Conservation (phyloP, 768 basidiomycete genomes). For the Hortiboletus flavorubellus region DNA sequence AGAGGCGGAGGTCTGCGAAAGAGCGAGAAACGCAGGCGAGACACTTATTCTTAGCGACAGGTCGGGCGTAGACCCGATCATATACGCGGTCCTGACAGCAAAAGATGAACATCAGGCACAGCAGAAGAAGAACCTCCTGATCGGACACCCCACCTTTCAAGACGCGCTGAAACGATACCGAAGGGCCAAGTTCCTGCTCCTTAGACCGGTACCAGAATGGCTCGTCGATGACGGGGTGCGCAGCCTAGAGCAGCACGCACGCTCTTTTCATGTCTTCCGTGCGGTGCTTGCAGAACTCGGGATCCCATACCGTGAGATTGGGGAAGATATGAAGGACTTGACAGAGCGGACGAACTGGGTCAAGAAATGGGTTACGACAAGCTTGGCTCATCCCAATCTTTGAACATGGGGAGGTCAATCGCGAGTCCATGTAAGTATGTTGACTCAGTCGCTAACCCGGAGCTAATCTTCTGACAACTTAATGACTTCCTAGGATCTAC, state of each 20-base stretch:
- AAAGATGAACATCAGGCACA: conserved; percentile 35
- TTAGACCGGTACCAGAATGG: conserved; percentile 58
- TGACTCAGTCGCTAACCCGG: not conserved
- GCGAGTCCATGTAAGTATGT: not conserved
- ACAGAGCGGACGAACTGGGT: conserved; percentile 22
- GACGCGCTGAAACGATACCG: conserved; percentile 42
- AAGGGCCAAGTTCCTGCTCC: conserved; percentile 48
- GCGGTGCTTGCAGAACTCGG: conserved; percentile 38
- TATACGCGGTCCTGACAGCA: conserved; percentile 54
- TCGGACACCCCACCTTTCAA: conserved; percentile 40
- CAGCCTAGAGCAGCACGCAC: conserved; percentile 45
- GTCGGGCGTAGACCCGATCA: conserved; percentile 61
- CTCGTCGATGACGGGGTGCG: conserved; percentile 62
- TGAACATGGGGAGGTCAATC: not conserved
- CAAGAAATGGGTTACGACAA: conserved; percentile 11
- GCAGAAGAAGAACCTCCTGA: conserved; percentile 34
- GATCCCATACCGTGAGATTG: conserved; percentile 46
- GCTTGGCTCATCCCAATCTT: conserved; percentile 3
- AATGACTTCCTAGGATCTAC: not conserved
- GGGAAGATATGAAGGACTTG: conserved; percentile 41
- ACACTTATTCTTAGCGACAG: conserved; percentile 54
- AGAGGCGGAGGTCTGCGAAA: conserved; percentile 33
- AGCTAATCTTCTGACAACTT: not conserved
- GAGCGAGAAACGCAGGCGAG: conserved; percentile 13
- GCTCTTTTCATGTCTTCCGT: conserved; percentile 39